Percentiles rank a stretch among this genome's conserved stretches.
Conservation (phyloP, 176 grass and related monocot genomes). For the Puya raimondii region DNA sequence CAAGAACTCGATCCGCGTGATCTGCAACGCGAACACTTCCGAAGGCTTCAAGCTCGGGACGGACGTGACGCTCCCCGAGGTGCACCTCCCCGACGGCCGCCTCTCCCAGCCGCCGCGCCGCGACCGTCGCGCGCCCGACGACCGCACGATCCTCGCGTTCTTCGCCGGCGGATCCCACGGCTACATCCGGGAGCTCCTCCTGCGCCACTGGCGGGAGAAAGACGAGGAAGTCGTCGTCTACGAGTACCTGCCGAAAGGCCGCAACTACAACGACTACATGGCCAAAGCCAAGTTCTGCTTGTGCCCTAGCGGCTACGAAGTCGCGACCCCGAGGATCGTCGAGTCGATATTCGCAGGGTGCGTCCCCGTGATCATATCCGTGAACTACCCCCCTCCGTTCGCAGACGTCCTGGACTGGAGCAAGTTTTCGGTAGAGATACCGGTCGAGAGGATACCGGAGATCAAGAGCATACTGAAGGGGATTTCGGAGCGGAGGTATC, state of each 20-base stretch:
- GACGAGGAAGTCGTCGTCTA: conserved; percentile 46
- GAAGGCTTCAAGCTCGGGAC: conserved; percentile 59
- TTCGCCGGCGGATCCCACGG: conserved; percentile 69
- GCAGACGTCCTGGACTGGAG: conserved; percentile 78
- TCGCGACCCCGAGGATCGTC: conserved; percentile 68
- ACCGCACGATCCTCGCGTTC: conserved; percentile 60
- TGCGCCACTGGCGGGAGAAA: conserved; percentile 42
- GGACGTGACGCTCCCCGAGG: conserved; percentile 76
- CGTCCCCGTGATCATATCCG: conserved; percentile 66
- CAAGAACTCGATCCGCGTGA: conserved; percentile 55
- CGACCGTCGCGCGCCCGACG: not conserved
- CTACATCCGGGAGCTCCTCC: conserved; percentile 37
- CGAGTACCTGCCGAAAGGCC: conserved; percentile 56
- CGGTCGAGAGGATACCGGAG: conserved; percentile 60
- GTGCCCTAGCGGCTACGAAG: conserved; percentile 86
- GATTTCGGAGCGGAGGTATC: conserved; percentile 62
- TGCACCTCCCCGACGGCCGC: conserved; percentile 62
- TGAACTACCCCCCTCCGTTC: conserved; percentile 65
- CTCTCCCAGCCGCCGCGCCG: conserved; percentile 32
- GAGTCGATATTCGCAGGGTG: conserved; percentile 64
- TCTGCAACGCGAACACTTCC: conserved; percentile 92
- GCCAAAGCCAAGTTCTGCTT: conserved; percentile 61
- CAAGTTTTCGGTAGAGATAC: conserved; percentile 66
- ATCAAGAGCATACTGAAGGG: conserved; percentile 46
- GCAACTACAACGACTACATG: conserved; percentile 65